Base-by-base conservation (phyloP, 1,139 yeast genomes). In the Nadsonia commutata region DNA sequence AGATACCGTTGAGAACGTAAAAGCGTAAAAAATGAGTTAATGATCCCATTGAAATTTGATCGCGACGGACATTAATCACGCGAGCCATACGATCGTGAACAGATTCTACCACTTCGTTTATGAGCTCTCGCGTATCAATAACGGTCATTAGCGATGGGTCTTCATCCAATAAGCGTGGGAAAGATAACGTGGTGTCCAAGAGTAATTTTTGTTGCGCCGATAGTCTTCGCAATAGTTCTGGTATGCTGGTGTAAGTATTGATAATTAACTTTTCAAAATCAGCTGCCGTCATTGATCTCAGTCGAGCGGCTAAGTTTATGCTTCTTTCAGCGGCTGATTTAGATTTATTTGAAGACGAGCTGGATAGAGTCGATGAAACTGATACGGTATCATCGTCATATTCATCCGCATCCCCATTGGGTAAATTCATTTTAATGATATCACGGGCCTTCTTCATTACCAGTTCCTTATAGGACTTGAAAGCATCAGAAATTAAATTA, bases 71-170 rank as follows among this genome's bases (percentile, higher is more conserved):
- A 47, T 77, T 74, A 18, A 88, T 69, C 17, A 90, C 74, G 54
- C 83, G 84, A 23, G 86, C 80, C 61, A 88, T 67, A 47, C 97
- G 69, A 2, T 75, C 66, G 55, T 88, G 95, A 2, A 90, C 71
- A 38, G 80, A 69, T 48, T 79, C 80, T 8, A 85, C 80, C 1
- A 85, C 78, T 45, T 72, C 75, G 49, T 74, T 72, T 21, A 80
- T 71, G 3, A 81, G 68, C 21, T 63, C 62, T 13, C 57, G 57
- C 20, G 60, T 51, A 36, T 58, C 64, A n/a, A 58, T 47, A 2
- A 49, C 39, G 11, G 45, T 16, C 22, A 21, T 20, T 37, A 46
- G 36, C 13, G 51, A 47, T 13, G 51, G 47, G 9, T 45, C 27
- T 22, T 16, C 45, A 19, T 17, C 47, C 31, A 13, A 46, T 43